phyloP scores from a whole-genome alignment of 2,329 filamentous ascomycete species.

The Aspergillus pseudoglaucus region DNA sequence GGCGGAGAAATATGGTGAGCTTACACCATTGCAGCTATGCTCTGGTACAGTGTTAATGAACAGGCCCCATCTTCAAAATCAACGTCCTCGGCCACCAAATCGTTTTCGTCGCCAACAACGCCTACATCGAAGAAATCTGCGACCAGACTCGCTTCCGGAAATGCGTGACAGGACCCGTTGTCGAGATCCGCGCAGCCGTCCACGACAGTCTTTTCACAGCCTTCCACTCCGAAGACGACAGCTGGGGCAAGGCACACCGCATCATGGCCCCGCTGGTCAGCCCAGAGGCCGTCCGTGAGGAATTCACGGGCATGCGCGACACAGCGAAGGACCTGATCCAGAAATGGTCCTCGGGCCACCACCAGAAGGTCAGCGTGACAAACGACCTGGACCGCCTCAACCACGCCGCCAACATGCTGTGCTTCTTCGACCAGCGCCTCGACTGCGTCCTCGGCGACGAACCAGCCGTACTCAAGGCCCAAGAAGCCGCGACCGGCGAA shows the following conservation, averaged over 20 bases:
- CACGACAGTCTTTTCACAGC: slow-evolving; percentile 64
- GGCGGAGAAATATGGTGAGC: slow-evolving; percentile 42
- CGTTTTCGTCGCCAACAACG: slow-evolving; percentile 49
- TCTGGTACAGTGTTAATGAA: neutral
- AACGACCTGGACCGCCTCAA: slow-evolving; percentile 49
- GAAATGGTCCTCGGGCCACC: slow-evolving; percentile 42
- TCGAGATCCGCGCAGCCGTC: slow-evolving; percentile 54
- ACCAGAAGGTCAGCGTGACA: slow-evolving; percentile 41
- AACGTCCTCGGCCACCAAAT: slow-evolving; percentile 40
- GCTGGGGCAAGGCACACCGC: slow-evolving; percentile 60
- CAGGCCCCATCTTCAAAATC: slow-evolving; percentile 57
- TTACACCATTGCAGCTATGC: neutral
- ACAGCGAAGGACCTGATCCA: slow-evolving; percentile 45
- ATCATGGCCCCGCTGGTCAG: slow-evolving; percentile 43
- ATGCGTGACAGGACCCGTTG: slow-evolving; percentile 47
- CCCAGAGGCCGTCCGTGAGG: slow-evolving; percentile 31
- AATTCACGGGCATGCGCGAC: slow-evolving; percentile 46
- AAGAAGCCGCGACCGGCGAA: slow-evolving; percentile 52
- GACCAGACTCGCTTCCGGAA: slow-evolving; percentile 58
- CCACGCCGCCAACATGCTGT: slow-evolving; percentile 46
- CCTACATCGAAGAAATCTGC: slow-evolving; percentile 58
- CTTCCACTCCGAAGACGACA: slow-evolving; percentile 33
- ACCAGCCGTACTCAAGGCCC: slow-evolving; percentile 47
- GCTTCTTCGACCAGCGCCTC: slow-evolving; percentile 48
- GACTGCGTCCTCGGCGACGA: slow-evolving; percentile 42